Base-by-base conservation (phyloP, 441 rosid species). In the Manihot esculenta region DNA sequence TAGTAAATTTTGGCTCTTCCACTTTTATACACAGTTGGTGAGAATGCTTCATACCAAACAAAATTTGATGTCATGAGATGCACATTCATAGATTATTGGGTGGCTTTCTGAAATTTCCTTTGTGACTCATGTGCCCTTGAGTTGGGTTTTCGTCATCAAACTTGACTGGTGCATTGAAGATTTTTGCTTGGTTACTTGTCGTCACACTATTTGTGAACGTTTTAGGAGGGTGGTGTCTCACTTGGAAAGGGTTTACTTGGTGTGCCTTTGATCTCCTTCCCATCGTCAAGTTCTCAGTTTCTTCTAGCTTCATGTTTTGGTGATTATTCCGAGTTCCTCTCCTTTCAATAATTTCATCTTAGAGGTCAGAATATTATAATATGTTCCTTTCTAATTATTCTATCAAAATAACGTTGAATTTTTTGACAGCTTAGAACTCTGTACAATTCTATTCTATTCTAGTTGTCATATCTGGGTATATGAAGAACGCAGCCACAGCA, bases 291-390 rank as follows among this genome's bases (percentile, higher is more conserved):
- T 90, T 92, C 69, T 88, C 97, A 0, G 8, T 88, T 3, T 82
- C 96, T 14, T 92, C 96, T 2, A 94, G 90, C 23, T 45, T 89
- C 33, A 92, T 89, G 96, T 11, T 92, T 1, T 92, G 94, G 94
- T 86, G 77, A 54, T 38, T 69, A 50, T 38, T 69, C 56, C 24
- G 20, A 10, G 24, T 10, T 57, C 63, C 21, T 21, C n/a, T n/a
- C n/a, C n/a, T n/a, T n/a, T n/a, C n/a, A n/a, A n/a, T n/a, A n/a
- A n/a, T n/a, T n/a, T n/a, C n/a, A n/a, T n/a, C n/a, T n/a, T n/a
- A n/a, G n/a, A n/a, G n/a, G n/a, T n/a, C n/a, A n/a, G n/a, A n/a
- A n/a, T n/a, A n/a, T n/a, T n/a, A n/a, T n/a, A n/a, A n/a, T n/a
- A n/a, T n/a, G n/a, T n/a, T n/a, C n/a, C n/a, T n/a, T n/a, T n/a